Percentiles rank a stretch among this genome's conserved stretches.
Conservation (phyloP, 176 grass and related monocot genomes). For the Raddia distichophylla region DNA sequence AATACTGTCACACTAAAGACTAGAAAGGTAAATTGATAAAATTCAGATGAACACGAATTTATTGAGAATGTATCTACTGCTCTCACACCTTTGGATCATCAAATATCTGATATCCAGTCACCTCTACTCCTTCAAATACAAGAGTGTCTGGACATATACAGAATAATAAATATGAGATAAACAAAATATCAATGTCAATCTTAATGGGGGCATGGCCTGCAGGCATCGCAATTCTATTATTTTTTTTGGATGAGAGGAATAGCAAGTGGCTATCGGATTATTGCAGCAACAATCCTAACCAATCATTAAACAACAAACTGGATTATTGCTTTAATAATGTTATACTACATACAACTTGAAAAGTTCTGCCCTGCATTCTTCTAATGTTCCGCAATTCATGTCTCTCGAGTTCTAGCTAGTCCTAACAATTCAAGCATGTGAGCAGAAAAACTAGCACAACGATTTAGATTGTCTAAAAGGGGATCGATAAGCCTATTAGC, state of each 20-base stretch:
- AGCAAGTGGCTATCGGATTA: background rate
- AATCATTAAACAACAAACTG: background rate
- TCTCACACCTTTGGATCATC: slow-evolving; percentile 69
- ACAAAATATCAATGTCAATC: background rate
- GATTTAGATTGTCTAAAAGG: slow-evolving; percentile 10
- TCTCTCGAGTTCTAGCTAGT: background rate
- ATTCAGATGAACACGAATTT: slow-evolving; percentile 22
- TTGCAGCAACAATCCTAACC: background rate
- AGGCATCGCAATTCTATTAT: background rate
- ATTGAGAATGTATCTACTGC: background rate
- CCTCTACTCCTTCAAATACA: slow-evolving; percentile 95
- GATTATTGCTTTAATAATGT: slow-evolving; percentile 5
- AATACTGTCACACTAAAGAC: slow-evolving; percentile 13
- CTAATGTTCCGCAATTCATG: background rate
- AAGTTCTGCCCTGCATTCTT: background rate
- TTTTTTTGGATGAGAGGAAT: no score
- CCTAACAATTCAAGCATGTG: background rate
- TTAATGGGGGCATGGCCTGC: background rate
- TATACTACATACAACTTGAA: background rate
- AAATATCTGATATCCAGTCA: slow-evolving; percentile 91
- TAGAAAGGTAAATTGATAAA: background rate
- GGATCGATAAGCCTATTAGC: slow-evolving; percentile 5
- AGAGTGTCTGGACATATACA: slow-evolving; percentile 67
- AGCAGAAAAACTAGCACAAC: background rate
- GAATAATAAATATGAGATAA: slow-evolving; percentile 23